Conservation (phyloP, 2,329 filamentous ascomycete genomes). For the Sclerotinia nivalis region DNA sequence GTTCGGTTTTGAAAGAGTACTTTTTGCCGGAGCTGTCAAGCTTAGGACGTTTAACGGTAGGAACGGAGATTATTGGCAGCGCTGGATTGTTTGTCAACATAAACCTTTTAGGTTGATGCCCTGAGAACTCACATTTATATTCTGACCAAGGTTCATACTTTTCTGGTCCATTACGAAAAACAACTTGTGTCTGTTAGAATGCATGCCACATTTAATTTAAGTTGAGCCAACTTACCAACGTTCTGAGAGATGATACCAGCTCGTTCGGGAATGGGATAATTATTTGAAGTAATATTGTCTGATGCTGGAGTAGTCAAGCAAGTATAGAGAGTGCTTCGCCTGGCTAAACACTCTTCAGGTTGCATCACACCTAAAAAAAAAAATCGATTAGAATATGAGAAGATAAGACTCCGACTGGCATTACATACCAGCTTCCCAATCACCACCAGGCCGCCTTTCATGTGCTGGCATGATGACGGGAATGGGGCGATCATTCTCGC, state of each 20-base stretch:
- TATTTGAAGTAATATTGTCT: conserved; percentile 47
- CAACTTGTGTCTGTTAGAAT: conserved; percentile 48
- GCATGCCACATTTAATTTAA: not conserved
- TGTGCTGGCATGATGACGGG: conserved; percentile 55
- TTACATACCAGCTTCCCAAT: conserved; percentile 66
- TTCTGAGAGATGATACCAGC: conserved; percentile 70
- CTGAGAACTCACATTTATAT: conserved; percentile 44
- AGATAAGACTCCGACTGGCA: not conserved
- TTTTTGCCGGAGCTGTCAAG: conserved; percentile 65
- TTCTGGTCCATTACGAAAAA: conserved; percentile 68
- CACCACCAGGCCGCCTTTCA: conserved; percentile 74
- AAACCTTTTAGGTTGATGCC: not conserved
- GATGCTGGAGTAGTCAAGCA: conserved; percentile 63
- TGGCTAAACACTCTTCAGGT: conserved; percentile 72
- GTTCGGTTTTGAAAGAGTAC: conserved; percentile 72
- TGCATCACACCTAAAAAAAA: conserved; percentile 53
- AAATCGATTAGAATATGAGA: conserved; percentile 17
- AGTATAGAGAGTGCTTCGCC: conserved; percentile 71
- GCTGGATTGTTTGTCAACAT: conserved; percentile 36
- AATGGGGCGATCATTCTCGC: conserved; percentile 36
- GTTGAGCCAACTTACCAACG: conserved; percentile 55
- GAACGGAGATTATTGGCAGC: conserved; percentile 72
- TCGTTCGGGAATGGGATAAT: conserved; percentile 71
- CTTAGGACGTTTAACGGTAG: conserved; percentile 72
- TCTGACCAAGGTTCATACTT: conserved; percentile 59